Base-by-base conservation (phyloP, 148 eudicot genomes). In the Chenopodium album region DNA sequence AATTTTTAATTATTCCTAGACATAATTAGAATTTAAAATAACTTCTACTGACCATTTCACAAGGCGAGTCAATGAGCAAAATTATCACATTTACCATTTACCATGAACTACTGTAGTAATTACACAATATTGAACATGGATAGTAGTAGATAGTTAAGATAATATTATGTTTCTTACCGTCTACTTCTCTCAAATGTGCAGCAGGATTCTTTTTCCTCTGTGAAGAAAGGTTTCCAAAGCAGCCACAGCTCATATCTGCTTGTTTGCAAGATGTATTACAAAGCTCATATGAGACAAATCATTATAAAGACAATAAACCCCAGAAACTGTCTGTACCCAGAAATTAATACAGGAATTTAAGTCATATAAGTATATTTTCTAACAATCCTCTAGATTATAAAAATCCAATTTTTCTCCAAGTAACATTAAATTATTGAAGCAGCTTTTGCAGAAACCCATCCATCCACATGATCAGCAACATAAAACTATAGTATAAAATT, bases 171-270 rank as follows among this genome's bases (percentile, higher is more conserved):
- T 41, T 41, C 44, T 41, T 79, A 90, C 92, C 91, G 76, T 90
- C 89, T 44, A 87, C 59, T 83, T 83, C 91, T 79, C 73, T 79
- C 29, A 69, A 22, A 78, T 70, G 83, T 26, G 29, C 64, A 34
- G 77, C 28, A 71, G 73, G 50, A 70, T 48, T 83, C 34, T 41
- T 78, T 71, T 71, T 86, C 78, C 69, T 79, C 81, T 77, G 84
- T 11, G 59, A 60, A 83, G 34, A 73, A 46, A 79, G 76, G 85
- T 69, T 32, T 59, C 92, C 89, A 79, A 89, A 90, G 87, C 92
- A 88, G 82, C 84, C 67, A 79, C 92, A 88, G 75, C 81, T 73
- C 92, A 90, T 89, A 63, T 83, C 90, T 74, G 78, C 29, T 79
- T 76, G 41, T 73, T 28, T 41, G 72, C 82, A 81, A 65, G 22